Evolutionary conservation across 208 protist species (phyloP).

Genomic region (Polymyxa betae): DNA sequence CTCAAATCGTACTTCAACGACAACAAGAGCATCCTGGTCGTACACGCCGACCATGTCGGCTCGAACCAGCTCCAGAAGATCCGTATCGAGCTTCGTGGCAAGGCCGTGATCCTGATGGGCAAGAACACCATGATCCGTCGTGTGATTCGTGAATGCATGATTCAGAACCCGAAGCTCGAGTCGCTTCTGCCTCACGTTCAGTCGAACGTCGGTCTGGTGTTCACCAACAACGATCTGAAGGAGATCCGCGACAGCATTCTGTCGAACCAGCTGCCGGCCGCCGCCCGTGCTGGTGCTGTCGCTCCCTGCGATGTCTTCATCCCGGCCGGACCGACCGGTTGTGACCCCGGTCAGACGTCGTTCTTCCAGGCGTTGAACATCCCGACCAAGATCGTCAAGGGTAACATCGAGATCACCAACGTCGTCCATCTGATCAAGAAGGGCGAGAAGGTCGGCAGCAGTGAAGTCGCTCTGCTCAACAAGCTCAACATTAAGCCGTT

Average conservation of each 20-base stretch:
- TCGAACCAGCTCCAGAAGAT: constrained; percentile 95
- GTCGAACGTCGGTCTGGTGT: constrained; percentile 95
- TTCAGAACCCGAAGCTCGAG: constrained; percentile 66
- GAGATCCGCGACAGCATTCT: constrained; percentile 83
- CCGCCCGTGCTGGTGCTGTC: constrained; percentile 93
- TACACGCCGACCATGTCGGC: constrained; percentile 94
- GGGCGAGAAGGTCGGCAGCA: constrained; percentile 90
- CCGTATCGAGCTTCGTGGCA: constrained; percentile 87
- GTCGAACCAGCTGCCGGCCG: constrained; percentile 84
- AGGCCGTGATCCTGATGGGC: constrained; percentile 93
- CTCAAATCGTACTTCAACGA: constrained; percentile 77
- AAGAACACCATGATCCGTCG: constrained; percentile 98
- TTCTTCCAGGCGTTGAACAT: constrained; percentile 99
- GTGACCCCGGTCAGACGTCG: constrained; percentile 95
- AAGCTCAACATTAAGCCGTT: constrained; percentile 99
- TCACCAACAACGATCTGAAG: constrained; percentile 92
- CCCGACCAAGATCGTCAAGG: constrained; percentile 97
- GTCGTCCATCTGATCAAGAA: constrained; percentile 90
- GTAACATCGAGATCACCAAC: constrained; percentile 96
- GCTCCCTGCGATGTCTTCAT: constrained; percentile 93
- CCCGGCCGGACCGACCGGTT: constrained; percentile 90
- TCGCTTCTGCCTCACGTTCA: constrained; percentile 80
- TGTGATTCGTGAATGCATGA: constrained; percentile 81
- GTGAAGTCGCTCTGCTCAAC: constrained; percentile 92
- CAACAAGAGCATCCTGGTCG: constrained; percentile 92